Conservation (phyloP, 2,329 filamentous ascomycete genomes). For the Cercospora janseana region DNA sequence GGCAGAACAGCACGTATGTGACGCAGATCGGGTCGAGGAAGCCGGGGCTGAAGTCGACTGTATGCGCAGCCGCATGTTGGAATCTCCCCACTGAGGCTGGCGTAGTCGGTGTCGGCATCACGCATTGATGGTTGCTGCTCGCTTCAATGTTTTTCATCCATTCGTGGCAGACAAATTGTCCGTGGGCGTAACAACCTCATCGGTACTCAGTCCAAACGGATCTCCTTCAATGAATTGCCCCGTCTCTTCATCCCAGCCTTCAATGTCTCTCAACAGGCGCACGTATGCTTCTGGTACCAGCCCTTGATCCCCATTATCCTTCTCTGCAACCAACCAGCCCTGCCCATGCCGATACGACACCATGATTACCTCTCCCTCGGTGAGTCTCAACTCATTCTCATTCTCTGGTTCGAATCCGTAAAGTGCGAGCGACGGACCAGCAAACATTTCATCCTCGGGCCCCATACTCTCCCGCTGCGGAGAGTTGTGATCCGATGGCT, state of each 20-base stretch:
- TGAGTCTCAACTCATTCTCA: conserved; percentile 88
- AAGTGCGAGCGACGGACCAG: conserved; percentile 90
- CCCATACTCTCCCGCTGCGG: conserved; percentile 34
- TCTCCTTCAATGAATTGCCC: conserved; percentile 64
- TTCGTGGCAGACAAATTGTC: neutral
- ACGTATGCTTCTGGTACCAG: conserved; percentile 97
- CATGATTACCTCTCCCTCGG: conserved; percentile 93
- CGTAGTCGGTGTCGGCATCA: no score
- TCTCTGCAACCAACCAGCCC: conserved; percentile 95
- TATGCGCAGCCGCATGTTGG: no score
- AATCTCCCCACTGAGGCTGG: no score
- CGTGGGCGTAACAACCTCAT: conserved; percentile 6
- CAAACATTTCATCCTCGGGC: conserved; percentile 86
- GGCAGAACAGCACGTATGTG: no score
- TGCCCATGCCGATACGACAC: conserved; percentile 95
- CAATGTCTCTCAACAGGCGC: conserved; percentile 84
- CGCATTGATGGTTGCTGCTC: no score
- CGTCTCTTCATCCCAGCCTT: conserved; percentile 77
- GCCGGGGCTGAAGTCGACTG: no score
- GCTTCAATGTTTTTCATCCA: no score
- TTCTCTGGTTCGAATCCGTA: conserved; percentile 96
- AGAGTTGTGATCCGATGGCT: conserved; percentile 26
- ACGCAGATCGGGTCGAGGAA: no score
- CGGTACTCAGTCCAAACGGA: conserved; percentile 12
- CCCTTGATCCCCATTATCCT: conserved; percentile 89